A percentile compares a stretch with the other conserved stretches of the same genome.
phyloP scores from a whole-genome alignment of 2,329 filamentous ascomycete genomes.

The Xylariomycetidae sp. region DNA sequence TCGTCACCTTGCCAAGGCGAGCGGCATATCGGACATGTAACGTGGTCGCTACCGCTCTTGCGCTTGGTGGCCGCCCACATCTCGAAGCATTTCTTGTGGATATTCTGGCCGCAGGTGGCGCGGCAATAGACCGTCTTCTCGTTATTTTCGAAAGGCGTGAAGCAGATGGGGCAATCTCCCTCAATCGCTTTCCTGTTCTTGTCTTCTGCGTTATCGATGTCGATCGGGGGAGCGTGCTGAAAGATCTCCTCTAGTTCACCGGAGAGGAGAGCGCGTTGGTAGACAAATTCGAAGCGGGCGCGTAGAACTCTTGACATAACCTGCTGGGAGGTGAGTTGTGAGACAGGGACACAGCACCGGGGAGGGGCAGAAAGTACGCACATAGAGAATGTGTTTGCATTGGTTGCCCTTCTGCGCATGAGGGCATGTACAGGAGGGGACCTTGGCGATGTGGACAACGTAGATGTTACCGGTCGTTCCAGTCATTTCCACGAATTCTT shows the following conservation, averaged over 20 bases:
- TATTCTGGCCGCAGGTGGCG: slow-evolving; percentile 48
- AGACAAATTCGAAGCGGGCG: slow-evolving; percentile 48
- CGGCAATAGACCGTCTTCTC: slow-evolving; percentile 44
- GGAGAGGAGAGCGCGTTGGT: slow-evolving; percentile 55
- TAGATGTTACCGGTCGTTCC: slow-evolving; percentile 64
- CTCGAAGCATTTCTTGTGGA: slow-evolving; percentile 47
- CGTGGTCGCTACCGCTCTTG: slow-evolving; percentile 23
- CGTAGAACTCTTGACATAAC: slow-evolving; percentile 54
- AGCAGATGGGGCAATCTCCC: slow-evolving; percentile 54
- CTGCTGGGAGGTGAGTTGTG: slow-evolving; percentile 19
- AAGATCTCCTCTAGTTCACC: slow-evolving; percentile 57
- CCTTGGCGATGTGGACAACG: slow-evolving; percentile 44
- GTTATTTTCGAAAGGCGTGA: slow-evolving; percentile 36
- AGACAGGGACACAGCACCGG: neutral
- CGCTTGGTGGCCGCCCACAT: slow-evolving; percentile 47
- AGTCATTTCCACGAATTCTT: slow-evolving; percentile 52
- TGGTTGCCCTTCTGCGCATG: slow-evolving; percentile 47
- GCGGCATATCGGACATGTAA: slow-evolving; percentile 58
- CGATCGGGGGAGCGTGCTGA: slow-evolving; percentile 44
- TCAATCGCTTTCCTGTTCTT: slow-evolving; percentile 43
- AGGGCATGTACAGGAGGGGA: slow-evolving; percentile 51
- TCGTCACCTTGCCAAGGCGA: slow-evolving; percentile 48
- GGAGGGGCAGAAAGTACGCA: slow-evolving; percentile 13
- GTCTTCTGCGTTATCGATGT: slow-evolving; percentile 24
- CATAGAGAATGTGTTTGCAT: slow-evolving; percentile 62